phyloP scores from a whole-genome alignment of 345 rosid genomes.

The Hibiscus mutabilis region DNA sequence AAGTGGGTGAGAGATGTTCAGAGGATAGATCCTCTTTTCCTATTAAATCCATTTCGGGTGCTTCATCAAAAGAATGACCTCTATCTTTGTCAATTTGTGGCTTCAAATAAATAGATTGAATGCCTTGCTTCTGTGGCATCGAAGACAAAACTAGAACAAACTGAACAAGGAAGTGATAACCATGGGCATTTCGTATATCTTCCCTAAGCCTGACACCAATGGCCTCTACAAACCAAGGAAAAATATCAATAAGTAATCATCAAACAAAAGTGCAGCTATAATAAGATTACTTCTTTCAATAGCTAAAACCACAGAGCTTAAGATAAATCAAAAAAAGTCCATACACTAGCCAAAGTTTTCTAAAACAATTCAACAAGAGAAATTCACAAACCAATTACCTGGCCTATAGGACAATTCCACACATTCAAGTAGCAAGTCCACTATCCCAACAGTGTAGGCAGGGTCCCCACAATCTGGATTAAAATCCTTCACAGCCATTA shows the following conservation, averaged over 20 bases:
- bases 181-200: constrained; percentile 98
- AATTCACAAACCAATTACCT: constrained; percentile 44
- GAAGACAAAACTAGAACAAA: constrained; percentile 80
- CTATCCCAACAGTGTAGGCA: constrained; percentile 94
- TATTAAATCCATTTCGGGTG: constrained; percentile 18
- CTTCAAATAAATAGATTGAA: constrained; percentile 32
- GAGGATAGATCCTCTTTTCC: constrained; percentile 40
- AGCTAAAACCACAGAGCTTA: constrained; percentile 3
- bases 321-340: background rate
- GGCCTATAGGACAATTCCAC: constrained; percentile 91
- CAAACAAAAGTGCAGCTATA: background rate
- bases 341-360: background rate
- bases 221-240: constrained; percentile 59
- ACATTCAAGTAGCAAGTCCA: constrained; percentile 96
- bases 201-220: constrained; percentile 88
- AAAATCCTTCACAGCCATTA: constrained; percentile 92
- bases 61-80: constrained; percentile 25
- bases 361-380: background rate
- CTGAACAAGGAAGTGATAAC: constrained; percentile 98
- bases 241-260: constrained; percentile 1
- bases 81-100: constrained; percentile 29
- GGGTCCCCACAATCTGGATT: constrained; percentile 81
- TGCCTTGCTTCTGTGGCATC: constrained; percentile 39
- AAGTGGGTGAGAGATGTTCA: constrained; percentile 59
- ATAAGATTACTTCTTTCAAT: background rate